Base-by-base conservation (phyloP, 2,329 filamentous ascomycete species). In the Dactylellina drechsleri region DNA sequence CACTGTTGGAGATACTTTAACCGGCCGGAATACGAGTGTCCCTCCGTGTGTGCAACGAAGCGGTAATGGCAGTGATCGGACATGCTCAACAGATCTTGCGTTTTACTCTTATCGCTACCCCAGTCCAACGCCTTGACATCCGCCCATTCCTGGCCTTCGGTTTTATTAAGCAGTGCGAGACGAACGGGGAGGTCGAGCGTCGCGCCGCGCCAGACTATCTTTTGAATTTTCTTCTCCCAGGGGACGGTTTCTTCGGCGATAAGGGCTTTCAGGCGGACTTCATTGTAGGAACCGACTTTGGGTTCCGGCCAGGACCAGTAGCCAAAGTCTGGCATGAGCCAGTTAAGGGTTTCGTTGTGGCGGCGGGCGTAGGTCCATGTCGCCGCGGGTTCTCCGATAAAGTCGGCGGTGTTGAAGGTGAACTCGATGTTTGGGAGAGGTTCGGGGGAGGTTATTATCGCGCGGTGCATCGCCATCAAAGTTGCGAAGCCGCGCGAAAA, bases 321-420 rank as follows among this genome's bases (percentile, higher is more conserved):
- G 78, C 82, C 83, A 82, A 86, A 89, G 81, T 85, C 87, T 67
- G 86, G 86, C 81, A 87, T 85, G 3, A 85, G 79, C 80, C 86
- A 87, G 70, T 81, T 82, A 41, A 83, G 83, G 10, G 67, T 75
- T 18, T 70, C 76, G 66, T 80, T 81, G 3, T 73, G 70, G 79
- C 83, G 81, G 20, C 83, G 83, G 7, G 83, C 82, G 1, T 84
- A 83, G n/a, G 83, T 81, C 80, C 86, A 62, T 6, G 74, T 83
- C 79, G 84, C 84, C 1, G 83, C 80, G 5, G 82, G 81, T n/a
- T 82, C 78, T 43, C 81, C 80, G 31, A 85, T 84, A 52, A 83
- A 83, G 80, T 86, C 85, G 59, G 85, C 82, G 78, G 87, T 83
- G 79, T 84, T 84, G 77, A 88, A 82, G 50, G 85, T 82, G 78